Conservation (phyloP, 495 filamentous ascomycete species). For the Aspergillus avenaceus region DNA sequence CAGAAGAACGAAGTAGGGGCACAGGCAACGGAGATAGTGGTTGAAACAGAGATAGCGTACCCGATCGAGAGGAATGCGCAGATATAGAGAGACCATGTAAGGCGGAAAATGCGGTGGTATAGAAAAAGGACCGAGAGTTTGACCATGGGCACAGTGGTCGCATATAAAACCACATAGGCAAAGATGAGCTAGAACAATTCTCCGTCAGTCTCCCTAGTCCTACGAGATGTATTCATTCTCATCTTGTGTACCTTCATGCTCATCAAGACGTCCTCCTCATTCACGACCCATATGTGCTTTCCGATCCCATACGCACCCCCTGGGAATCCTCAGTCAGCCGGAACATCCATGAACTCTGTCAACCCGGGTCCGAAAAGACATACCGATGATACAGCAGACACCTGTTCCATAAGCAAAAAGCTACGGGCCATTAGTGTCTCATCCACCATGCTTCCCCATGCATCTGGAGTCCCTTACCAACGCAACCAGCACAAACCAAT, state of each 20-base stretch:
- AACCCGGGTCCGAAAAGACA: neutral
- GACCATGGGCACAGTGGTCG: constrained; percentile 11
- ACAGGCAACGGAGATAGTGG: constrained; percentile 9
- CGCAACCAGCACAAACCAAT: constrained; percentile 10
- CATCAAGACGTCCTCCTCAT: constrained; percentile 7
- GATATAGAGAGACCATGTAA: constrained; percentile 9
- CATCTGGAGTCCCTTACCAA: constrained; percentile 2
- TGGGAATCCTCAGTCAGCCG: neutral
- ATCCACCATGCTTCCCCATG: too few species aligned
- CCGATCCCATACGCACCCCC: constrained; percentile 13
- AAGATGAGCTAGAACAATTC: constrained; percentile 1
- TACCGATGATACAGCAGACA: constrained; percentile 10
- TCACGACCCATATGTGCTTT: constrained; percentile 14
- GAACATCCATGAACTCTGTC: neutral
- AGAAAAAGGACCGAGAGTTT: constrained; percentile 19
- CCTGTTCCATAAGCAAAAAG: constrained; percentile 9
- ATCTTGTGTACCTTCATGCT: constrained; percentile 17
- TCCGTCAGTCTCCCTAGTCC: neutral
- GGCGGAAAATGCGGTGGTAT: constrained; percentile 16
- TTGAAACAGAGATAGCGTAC: constrained; percentile 8
- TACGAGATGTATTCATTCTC: neutral
- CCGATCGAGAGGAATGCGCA: constrained; percentile 13
- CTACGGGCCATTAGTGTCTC: neutral
- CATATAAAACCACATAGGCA: constrained; percentile 11
- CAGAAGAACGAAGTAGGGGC: constrained; percentile 13